Conservation (phyloP, 768 basidiomycete species). For the Phanerochaete sordida region DNA sequence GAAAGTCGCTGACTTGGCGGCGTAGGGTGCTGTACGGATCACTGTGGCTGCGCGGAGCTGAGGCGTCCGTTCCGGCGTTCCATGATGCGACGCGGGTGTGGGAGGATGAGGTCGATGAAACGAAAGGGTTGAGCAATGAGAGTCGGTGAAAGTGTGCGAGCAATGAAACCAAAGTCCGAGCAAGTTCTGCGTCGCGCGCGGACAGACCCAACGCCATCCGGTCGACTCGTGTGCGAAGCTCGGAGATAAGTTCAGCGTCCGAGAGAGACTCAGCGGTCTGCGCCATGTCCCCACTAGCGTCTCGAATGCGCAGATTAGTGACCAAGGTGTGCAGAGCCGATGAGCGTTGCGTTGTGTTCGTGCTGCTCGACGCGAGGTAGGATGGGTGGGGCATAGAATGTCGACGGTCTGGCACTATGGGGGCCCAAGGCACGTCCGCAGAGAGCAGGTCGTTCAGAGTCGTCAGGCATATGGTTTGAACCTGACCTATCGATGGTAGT, state of each 20-base stretch:
- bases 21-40: slow-evolving; percentile 60
- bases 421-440: slow-evolving; percentile 43
- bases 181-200: slow-evolving; percentile 56
- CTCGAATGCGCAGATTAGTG: slow-evolving; percentile 53
- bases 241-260: slow-evolving; percentile 53
- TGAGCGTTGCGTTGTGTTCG: slow-evolving; percentile 24
- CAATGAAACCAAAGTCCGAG: slow-evolving; percentile 65
- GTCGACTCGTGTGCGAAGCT: slow-evolving; percentile 56
- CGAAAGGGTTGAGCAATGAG: slow-evolving; percentile 27
- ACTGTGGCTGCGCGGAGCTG: slow-evolving; percentile 12
- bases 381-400: slow-evolving; percentile 56
- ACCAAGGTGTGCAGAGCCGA: slow-evolving; percentile 62
- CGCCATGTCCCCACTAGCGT: slow-evolving; percentile 41
- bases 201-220: slow-evolving; percentile 33
- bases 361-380: slow-evolving; percentile 20
- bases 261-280: slow-evolving; percentile 29
- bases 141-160: slow-evolving; percentile 66
- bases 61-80: slow-evolving; percentile 17
- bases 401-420: slow-evolving; percentile 56
- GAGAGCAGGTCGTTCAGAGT: slow-evolving; percentile 70
- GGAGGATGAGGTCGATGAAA: slow-evolving; percentile 3
- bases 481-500: slow-evolving; percentile 67
- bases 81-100: slow-evolving; percentile 22
- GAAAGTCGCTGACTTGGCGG: slow-evolving; percentile 65
- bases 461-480: slow-evolving; percentile 72